Conservation (phyloP, 192 early-diverging fungal species). For the Globomyces pollinis-pini region DNA sequence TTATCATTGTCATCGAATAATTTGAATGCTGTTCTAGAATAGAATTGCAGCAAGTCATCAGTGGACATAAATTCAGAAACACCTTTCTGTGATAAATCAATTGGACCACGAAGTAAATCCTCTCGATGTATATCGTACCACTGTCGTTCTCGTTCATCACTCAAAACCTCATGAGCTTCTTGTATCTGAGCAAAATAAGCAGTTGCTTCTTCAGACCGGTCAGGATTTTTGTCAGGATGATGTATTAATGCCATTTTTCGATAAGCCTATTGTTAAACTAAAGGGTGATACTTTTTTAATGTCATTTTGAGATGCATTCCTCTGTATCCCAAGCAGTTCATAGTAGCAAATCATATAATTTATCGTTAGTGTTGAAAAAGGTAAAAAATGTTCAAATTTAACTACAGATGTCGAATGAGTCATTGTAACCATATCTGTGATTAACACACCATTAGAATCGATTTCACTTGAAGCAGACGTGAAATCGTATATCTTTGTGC, state of each 20-base stretch:
- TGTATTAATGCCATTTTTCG: constrained; percentile 40
- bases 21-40: constrained; percentile 62
- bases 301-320: constrained; percentile 15
- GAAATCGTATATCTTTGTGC: too few species aligned
- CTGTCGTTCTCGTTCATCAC: constrained; percentile 86
- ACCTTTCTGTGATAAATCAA: background rate
- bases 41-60: constrained; percentile 65
- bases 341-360: constrained; percentile 2
- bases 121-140: constrained; percentile 53
- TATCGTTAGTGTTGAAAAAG: background rate
- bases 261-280: too few species aligned
- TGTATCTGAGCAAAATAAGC: constrained; percentile 81
- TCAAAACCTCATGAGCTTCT: constrained; percentile 88
- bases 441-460: too few species aligned
- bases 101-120: background rate
- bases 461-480: too few species aligned
- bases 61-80: constrained; percentile 15
- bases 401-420: too few species aligned
- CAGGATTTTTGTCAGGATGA: constrained; percentile 79
- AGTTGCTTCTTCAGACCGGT: constrained; percentile 78
- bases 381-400: too few species aligned
- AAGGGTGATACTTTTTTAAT: too few species aligned
- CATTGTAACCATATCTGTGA: too few species aligned
- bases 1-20: constrained; percentile 59
- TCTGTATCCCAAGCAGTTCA: background rate